phyloP scores from a whole-genome alignment of 805 yeast genomes.

The Zygoascus flipseniorum region DNA sequence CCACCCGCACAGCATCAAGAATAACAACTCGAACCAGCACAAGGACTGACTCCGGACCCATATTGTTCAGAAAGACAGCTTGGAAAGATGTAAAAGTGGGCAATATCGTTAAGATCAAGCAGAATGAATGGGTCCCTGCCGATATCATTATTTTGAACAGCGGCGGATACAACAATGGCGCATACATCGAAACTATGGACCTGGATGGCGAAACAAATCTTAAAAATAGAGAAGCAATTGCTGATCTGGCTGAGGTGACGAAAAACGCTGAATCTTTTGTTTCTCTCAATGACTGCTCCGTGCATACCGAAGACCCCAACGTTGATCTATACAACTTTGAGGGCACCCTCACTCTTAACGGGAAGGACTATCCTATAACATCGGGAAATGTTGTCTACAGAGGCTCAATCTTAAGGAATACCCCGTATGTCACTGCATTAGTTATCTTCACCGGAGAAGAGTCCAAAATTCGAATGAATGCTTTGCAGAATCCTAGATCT shows the following conservation, averaged over 20 bases:
- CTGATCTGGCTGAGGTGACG: conserved; percentile 47
- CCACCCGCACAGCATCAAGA: not conserved
- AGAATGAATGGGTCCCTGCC: conserved; percentile 92
- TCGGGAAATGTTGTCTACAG: conserved; percentile 81
- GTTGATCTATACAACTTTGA: conserved; percentile 85
- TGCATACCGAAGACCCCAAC: conserved; percentile 80
- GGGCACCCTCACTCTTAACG: conserved; percentile 42
- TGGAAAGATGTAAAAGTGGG: conserved; percentile 91
- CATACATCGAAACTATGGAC: conserved; percentile 92
- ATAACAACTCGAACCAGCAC: not conserved
- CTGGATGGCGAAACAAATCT: conserved; percentile 95
- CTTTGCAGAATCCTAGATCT: conserved; percentile 77
- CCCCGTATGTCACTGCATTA: conserved; percentile 62
- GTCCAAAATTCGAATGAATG: conserved; percentile 91
- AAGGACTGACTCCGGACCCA: conserved; percentile 6
- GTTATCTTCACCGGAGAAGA: conserved; percentile 94
- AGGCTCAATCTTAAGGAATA: conserved; percentile 84
- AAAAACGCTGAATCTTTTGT: conserved; percentile 40
- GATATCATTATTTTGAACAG: conserved; percentile 71
- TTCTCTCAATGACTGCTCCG: conserved; percentile 3
- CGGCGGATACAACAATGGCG: conserved; percentile 51
- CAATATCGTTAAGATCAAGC: conserved; percentile 60
- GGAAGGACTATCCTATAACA: conserved; percentile 50
- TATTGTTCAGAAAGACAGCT: conserved; percentile 27
- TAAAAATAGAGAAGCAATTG: conserved; percentile 63